Conservation (phyloP, 73 alveolate genomes). For the Paramecium sexaurelia region DNA sequence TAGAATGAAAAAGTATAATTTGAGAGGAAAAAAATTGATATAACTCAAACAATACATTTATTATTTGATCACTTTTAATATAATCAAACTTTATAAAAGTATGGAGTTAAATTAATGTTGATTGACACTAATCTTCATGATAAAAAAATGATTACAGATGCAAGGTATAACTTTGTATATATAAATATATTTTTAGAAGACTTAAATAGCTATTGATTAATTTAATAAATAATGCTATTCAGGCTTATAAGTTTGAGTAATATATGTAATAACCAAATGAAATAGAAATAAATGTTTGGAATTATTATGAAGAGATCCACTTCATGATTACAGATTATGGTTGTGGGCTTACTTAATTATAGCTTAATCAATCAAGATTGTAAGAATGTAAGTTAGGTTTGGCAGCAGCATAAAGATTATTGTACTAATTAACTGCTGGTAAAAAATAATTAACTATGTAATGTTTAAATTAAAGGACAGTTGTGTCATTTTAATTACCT, state of each 20-base stretch:
- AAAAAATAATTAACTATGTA: background rate
- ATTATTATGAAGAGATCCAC: background rate
- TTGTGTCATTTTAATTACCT: background rate
- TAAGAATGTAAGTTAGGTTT: background rate
- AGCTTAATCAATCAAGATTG: background rate
- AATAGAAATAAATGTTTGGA: background rate
- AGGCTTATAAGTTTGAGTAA: background rate
- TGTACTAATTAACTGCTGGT: background rate
- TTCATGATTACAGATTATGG: background rate
- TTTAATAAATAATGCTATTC: background rate
- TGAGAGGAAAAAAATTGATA: background rate
- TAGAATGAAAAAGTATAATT: background rate
- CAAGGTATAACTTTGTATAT: conserved; percentile 23
- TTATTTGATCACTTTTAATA: background rate
- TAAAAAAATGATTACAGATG: background rate
- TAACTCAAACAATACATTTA: background rate
- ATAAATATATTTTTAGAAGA: background rate
- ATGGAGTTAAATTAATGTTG: background rate
- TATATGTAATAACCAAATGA: background rate
- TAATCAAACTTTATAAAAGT: background rate
- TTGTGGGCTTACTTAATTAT: background rate
- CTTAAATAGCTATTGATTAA: background rate
- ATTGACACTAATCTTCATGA: background rate
- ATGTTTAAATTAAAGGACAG: background rate
- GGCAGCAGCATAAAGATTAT: background rate